phyloP scores from a whole-genome alignment of 495 filamentous ascomycete genomes.

The Umbilicaria muhlenbergii region DNA sequence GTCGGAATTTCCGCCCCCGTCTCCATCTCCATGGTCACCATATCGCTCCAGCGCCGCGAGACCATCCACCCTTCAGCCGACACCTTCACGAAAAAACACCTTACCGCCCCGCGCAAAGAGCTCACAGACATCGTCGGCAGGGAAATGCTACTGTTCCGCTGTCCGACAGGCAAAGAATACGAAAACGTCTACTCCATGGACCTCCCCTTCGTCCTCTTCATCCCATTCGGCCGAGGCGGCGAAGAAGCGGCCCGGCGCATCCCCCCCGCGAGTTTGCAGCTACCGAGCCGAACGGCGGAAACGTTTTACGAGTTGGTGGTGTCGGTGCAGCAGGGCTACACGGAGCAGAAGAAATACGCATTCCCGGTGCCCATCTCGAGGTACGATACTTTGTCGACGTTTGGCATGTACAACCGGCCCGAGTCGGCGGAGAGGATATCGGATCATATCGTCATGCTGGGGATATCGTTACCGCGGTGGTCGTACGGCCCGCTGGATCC shows the following conservation, averaged over 20 bases:
- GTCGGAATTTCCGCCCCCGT: conserved; percentile 76
- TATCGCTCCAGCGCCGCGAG: conserved; percentile 83
- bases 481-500: conserved; percentile 93
- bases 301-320: conserved; percentile 96
- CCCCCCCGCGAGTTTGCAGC: conserved; percentile 81
- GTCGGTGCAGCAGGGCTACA: conserved; percentile 77
- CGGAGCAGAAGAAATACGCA: conserved; percentile 72
- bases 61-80: conserved; percentile 94
- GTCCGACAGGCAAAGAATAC: conserved; percentile 62
- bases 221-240: conserved; percentile 80
- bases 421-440: conserved; percentile 71
- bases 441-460: conserved; percentile 83
- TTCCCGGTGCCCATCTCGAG: conserved; percentile 84
- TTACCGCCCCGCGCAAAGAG: conserved; percentile 85
- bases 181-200: conserved; percentile 95
- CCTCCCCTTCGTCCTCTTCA: conserved; percentile 90
- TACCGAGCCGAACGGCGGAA: conserved; percentile 82
- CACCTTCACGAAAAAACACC: conserved; percentile 77
- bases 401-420: conserved; percentile 97
- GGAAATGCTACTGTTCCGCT: conserved; percentile 83
- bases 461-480: conserved; percentile 85
- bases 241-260: conserved; percentile 78
- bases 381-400: conserved; percentile 94
- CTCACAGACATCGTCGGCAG: conserved; percentile 86
- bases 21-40: conserved; percentile 81